These are phyloP conservation scores for Nemania bipapillata DNA, from an alignment of 2,329 filamentous ascomycete genomes.

Conservation along the genomic window DNA sequence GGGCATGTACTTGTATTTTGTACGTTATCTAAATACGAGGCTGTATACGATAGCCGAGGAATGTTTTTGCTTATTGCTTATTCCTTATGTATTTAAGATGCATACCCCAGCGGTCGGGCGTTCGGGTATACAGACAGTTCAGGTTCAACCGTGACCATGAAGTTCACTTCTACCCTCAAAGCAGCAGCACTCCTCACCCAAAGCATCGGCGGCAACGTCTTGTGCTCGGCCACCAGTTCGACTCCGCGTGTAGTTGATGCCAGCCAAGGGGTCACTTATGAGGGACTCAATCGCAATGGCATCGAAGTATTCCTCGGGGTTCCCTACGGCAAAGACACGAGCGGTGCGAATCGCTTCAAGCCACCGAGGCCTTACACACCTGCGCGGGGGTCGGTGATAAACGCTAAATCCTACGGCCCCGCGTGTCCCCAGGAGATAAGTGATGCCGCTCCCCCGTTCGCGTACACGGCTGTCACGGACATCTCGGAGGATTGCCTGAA, in stretches of 20 bases:
- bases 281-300: constrained; percentile 57
- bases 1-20: no score
- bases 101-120: background rate
- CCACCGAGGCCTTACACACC: constrained; percentile 55
- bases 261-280: constrained; percentile 53
- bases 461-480: constrained; percentile 53
- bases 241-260: constrained; percentile 34
- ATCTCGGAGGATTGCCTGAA: constrained; percentile 55
- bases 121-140: background rate
- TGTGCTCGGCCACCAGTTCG: background rate
- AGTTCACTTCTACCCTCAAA: constrained; percentile 4
- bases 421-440: constrained; percentile 59
- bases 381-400: constrained; percentile 49
- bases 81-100: no score
- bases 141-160: constrained; percentile 18
- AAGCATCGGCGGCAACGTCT: background rate
- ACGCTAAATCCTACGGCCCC: constrained; percentile 56
- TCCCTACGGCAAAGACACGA: constrained; percentile 60
- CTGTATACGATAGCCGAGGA: no score
- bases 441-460: constrained; percentile 47
- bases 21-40: background rate
- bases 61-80: no score
- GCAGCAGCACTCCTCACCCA: background rate
- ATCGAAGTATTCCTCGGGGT: constrained; percentile 62
- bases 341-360: constrained; percentile 59